These are phyloP conservation scores for Hortiboletus campestris DNA, from an alignment of 768 basidiomycete species.

Conservation along the genomic window DNA sequence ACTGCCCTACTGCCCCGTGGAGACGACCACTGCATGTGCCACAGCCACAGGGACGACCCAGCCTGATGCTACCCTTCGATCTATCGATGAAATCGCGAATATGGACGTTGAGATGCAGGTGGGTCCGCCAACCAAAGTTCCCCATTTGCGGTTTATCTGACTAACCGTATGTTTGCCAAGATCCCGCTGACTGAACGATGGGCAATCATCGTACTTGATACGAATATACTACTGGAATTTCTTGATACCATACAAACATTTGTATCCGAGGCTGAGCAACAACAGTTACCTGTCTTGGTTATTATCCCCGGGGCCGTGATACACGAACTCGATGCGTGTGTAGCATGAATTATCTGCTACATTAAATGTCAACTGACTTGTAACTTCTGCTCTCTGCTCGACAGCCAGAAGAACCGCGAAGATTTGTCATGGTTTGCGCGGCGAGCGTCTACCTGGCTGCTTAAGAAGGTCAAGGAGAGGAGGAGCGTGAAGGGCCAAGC, in stretches of 20 bases:
- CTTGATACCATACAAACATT: constrained; percentile 65
- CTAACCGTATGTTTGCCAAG: constrained; percentile 24
- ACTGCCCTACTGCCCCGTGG: neutral
- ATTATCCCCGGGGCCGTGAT: constrained; percentile 76
- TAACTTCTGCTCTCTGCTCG: neutral
- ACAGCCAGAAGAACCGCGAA: constrained; percentile 41
- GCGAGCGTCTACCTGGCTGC: constrained; percentile 66
- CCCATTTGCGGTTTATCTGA: neutral
- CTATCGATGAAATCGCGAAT: constrained; percentile 56
- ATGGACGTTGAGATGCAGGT: constrained; percentile 77
- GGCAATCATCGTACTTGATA: constrained; percentile 66
- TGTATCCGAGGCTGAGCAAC: constrained; percentile 56
- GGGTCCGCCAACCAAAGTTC: constrained; percentile 16
- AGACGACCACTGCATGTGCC: neutral
- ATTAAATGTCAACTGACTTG: neutral
- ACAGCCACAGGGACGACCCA: constrained; percentile 11
- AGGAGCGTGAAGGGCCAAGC: constrained; percentile 59
- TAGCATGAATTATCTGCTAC: neutral
- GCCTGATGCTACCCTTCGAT: constrained; percentile 43
- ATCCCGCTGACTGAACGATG: constrained; percentile 41
- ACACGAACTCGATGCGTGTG: constrained; percentile 73
- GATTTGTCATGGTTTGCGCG: constrained; percentile 62
- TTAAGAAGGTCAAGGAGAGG: constrained; percentile 57
- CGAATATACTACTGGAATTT: constrained; percentile 72
- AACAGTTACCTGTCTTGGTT: constrained; percentile 50